Percentiles rank a stretch among this genome's conserved stretches.
These are phyloP conservation scores for Vinca minor DNA, from an alignment of 257 asterid species.

Conservation along the genomic window DNA sequence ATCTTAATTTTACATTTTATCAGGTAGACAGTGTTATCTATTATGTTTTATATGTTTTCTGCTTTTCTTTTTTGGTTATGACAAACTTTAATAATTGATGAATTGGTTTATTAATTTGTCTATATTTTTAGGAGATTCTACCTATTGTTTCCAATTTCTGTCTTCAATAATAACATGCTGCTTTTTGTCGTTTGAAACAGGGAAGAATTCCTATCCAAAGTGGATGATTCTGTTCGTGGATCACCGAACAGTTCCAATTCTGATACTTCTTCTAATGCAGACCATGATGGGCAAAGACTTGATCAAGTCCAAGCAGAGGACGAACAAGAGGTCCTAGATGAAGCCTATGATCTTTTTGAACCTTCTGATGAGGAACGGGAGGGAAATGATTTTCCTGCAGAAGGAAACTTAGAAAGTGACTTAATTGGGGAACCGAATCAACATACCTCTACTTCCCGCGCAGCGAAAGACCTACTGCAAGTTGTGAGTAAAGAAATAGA, in stretches of 20 bases:
- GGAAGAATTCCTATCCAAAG: slow-evolving; percentile 72
- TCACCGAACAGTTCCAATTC: slow-evolving; percentile 23
- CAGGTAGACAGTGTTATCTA: too few species aligned
- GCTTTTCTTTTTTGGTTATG: not conserved
- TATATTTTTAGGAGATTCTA: not conserved
- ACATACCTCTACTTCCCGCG: slow-evolving; percentile 11
- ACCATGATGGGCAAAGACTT: slow-evolving; percentile 13
- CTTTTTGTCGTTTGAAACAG: slow-evolving; percentile 31
- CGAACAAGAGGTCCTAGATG: slow-evolving; percentile 22
- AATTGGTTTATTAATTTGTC: not conserved
- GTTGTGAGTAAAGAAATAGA: slow-evolving; percentile 21
- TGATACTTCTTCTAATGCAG: slow-evolving; percentile 26
- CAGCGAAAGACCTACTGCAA: slow-evolving; percentile 21
- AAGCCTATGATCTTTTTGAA: slow-evolving; percentile 24
- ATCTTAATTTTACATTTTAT: not conserved
- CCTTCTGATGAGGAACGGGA: slow-evolving; percentile 31
- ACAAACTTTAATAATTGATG: not conserved
- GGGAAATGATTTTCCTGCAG: slow-evolving; percentile 13
- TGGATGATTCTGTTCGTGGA: slow-evolving; percentile 34
- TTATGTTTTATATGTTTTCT: not conserved
- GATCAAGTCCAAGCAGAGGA: slow-evolving; percentile 13
- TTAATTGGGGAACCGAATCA: slow-evolving; percentile 18
- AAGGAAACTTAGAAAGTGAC: slow-evolving; percentile 16
- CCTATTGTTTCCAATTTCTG: not conserved
- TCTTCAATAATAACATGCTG: not conserved